Evolutionary conservation across 352 stramenopile species (phyloP).

Genomic region (Pythium rishiriense): DNA sequence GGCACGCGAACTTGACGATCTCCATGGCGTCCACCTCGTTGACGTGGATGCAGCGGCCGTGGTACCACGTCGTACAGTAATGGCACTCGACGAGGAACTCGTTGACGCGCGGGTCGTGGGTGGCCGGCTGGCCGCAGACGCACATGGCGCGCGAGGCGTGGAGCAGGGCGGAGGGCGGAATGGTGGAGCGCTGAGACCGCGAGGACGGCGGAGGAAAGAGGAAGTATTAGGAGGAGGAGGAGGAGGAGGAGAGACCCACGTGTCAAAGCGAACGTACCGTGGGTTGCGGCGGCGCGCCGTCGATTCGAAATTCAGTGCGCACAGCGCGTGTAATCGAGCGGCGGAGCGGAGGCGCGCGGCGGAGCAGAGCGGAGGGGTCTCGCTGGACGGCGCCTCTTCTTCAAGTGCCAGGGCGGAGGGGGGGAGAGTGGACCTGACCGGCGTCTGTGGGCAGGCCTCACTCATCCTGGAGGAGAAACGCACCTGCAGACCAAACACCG

Average conservation of each 20-base stretch:
- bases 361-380: slow-evolving; percentile 10
- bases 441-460: slow-evolving; percentile 7
- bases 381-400: slow-evolving; percentile 27
- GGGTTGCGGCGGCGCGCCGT: slow-evolving; percentile 1
- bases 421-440: slow-evolving; percentile 13
- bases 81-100: slow-evolving; percentile 69
- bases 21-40: slow-evolving; percentile 61
- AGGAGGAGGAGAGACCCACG: neutral
- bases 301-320: slow-evolving; percentile 13
- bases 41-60: slow-evolving; percentile 53
- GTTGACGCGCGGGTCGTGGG: slow-evolving; percentile 24
- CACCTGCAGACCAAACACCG: slow-evolving; percentile 3
- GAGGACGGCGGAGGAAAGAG: neutral
- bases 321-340: neutral
- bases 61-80: slow-evolving; percentile 65
- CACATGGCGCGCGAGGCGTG: slow-evolving; percentile 20
- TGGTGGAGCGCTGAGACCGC: neutral
- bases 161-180: slow-evolving; percentile 2
- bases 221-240: slow-evolving; percentile 8
- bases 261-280: neutral
- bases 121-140: slow-evolving; percentile 27
- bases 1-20: slow-evolving; percentile 57
- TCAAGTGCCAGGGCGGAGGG: slow-evolving; percentile 17
- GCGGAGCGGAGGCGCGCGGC: neutral
- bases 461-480: slow-evolving; percentile 12